Evolutionary conservation across 768 basidiomycete genomes (phyloP), one percentile per base, ranked within the genome.

Genomic region (Termitomyces sp.): DNA sequence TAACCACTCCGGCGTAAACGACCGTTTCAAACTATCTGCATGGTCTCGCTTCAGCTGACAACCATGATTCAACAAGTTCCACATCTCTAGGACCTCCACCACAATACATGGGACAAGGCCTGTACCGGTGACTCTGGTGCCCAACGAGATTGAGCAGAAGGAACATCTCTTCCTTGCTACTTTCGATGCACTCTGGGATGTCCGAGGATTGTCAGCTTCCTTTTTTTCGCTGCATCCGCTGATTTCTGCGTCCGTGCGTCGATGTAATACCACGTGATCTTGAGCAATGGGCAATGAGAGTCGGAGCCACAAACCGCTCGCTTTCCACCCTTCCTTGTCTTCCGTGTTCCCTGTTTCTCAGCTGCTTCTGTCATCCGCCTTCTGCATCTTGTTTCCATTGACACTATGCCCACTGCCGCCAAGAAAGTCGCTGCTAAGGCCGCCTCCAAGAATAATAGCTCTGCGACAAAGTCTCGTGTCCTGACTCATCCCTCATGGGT

Each of bases 401-500:
- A 25, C 52, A 59, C 40, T 23, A 72, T 70, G 69, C 63, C 65
- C 34, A 41, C 63, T 32, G 31, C 62, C 32, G 57, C 64, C 51
- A 80, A 75, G 75, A 78, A 77, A 68, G 53, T 72, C 14, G 40
- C 73, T 44, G 57, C 71, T 37, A 79, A 76, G 71, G 60, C 73
- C 25, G 55, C 75, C 32, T 48, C 69, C 40, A 78, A 76, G 66
- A 63, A 70, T 44, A 62, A 67, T 64, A 62, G 62, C 23, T 54
- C 73, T 45, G 62, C 71, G 48, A 62, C 63, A 57, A 77, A 75
- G 66, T 60, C 74, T 63, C 69, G 74, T 66, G 63, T 73, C 49
- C 63, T 75, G 37, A 64, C 77, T 46, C 87, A 88, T 71, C 87
- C 87, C 5, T 73, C 78, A 58, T 89, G 87, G 87, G 76, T 84